A percentile compares a stretch with the other conserved stretches of the same genome.
Conservation (phyloP, 1,284 basidiomycete genomes). For the Porogramme epimiltina region DNA sequence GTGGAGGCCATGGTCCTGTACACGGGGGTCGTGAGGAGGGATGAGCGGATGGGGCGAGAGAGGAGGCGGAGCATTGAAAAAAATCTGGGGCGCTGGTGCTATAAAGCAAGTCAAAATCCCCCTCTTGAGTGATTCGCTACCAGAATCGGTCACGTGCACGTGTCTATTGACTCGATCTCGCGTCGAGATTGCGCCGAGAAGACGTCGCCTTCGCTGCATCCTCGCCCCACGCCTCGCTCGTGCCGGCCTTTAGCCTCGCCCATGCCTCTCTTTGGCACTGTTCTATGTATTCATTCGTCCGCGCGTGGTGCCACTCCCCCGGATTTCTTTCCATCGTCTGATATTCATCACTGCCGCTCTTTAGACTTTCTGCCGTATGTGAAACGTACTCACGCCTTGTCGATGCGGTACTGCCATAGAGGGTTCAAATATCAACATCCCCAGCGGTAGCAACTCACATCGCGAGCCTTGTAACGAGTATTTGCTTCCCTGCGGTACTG, state of each 20-base stretch:
- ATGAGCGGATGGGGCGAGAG: conserved; percentile 25
- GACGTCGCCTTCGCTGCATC: not conserved
- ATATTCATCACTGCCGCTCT: no score
- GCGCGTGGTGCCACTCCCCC: no score
- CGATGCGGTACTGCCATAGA: no score
- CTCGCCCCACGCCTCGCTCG: not conserved
- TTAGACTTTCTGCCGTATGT: no score
- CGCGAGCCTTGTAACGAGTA: no score
- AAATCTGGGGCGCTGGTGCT: conserved; percentile 21
- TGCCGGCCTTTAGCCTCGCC: not conserved
- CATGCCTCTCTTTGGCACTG: not conserved
- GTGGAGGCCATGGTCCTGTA: conserved; percentile 60
- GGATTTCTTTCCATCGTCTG: no score
- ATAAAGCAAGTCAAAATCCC: conserved; percentile 20
- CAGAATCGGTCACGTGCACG: conserved; percentile 16
- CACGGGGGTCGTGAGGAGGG: conserved; percentile 17
- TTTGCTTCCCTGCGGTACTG: no score
- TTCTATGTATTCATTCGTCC: no score
- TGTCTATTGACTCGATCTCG: conserved; percentile 14
- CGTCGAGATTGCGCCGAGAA: not conserved
- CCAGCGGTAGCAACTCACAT: no score
- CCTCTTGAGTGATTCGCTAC: conserved; percentile 9
- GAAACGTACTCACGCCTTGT: no score
- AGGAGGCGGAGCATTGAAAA: conserved; percentile 32
- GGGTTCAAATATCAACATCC: no score